A percentile compares a stretch with the other conserved stretches of the same genome.
These are phyloP conservation scores for Sclerotinia sclerotiorum DNA, from an alignment of 2,329 filamentous ascomycete genomes.

Conservation along the genomic window DNA sequence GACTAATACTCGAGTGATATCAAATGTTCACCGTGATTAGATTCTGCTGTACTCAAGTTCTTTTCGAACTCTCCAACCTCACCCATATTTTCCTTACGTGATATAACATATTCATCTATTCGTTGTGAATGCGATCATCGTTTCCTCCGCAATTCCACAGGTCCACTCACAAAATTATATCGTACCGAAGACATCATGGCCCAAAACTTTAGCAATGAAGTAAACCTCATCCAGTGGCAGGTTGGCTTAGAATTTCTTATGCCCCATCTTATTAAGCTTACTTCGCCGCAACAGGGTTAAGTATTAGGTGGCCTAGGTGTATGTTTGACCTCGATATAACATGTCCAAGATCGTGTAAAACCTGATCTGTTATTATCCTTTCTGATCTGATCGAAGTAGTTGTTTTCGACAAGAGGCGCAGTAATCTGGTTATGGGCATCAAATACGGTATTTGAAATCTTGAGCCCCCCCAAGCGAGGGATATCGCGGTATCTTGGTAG, in stretches of 20 bases:
- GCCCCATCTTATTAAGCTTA: background rate
- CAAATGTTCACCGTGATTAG: background rate
- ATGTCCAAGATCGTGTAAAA: background rate
- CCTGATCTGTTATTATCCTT: background rate
- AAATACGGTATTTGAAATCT: slow-evolving; percentile 6
- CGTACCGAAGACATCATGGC: background rate
- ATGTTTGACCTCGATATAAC: background rate
- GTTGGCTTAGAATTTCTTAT: background rate
- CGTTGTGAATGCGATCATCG: background rate
- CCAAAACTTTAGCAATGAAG: background rate
- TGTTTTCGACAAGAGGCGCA: background rate
- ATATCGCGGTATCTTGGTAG: background rate
- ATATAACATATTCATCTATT: slow-evolving; percentile 1
- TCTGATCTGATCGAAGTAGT: background rate
- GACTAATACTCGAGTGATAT: background rate
- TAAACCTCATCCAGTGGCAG: background rate
- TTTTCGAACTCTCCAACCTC: background rate
- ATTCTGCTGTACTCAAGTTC: background rate
- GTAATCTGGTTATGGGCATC: background rate
- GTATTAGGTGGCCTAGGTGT: background rate
- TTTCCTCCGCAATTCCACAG: background rate
- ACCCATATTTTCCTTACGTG: background rate
- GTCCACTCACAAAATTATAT: background rate
- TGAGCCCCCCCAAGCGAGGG: background rate
- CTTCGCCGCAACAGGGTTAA: background rate